Evolutionary conservation across 2,329 filamentous ascomycete species (phyloP).

Genomic region (Penicillium expansum): DNA sequence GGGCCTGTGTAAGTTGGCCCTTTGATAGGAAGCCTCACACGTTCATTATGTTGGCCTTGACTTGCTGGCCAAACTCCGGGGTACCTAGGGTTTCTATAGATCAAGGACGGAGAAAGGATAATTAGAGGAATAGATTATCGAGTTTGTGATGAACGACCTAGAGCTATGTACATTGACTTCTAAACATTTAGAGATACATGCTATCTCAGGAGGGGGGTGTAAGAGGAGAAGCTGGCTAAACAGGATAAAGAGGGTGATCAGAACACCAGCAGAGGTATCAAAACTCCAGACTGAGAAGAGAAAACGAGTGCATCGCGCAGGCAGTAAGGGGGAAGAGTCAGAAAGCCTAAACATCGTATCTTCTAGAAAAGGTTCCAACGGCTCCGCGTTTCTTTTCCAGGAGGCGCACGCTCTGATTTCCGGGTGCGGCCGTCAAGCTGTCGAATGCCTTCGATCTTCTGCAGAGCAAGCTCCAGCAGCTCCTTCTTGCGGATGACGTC

Average conservation of each 20-base stretch:
- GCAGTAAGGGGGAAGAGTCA: neutral
- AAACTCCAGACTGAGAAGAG: slow-evolving; percentile 5
- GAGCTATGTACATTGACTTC: slow-evolving; percentile 17
- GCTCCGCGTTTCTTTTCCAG: slow-evolving; percentile 37
- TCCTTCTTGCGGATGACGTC: slow-evolving; percentile 93
- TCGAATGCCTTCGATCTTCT: slow-evolving; percentile 90
- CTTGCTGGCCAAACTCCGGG: neutral
- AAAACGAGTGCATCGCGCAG: slow-evolving; percentile 4
- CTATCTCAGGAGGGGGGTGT: neutral
- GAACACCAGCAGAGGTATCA: slow-evolving; percentile 12
- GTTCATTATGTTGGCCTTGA: neutral
- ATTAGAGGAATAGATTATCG: neutral
- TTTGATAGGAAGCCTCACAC: neutral
- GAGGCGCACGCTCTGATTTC: slow-evolving; percentile 36
- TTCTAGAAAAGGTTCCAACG: slow-evolving; percentile 46
- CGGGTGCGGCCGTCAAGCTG: slow-evolving; percentile 74
- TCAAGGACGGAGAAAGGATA: neutral
- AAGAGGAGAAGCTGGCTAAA: slow-evolving; percentile 1
- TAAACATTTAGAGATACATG: slow-evolving; percentile 6
- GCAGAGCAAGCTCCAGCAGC: slow-evolving; percentile 83
- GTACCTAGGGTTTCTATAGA: neutral
- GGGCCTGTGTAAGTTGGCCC: neutral
- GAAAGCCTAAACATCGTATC: neutral
- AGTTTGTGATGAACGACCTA: neutral
- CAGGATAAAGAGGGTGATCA: slow-evolving; percentile 3